A percentile compares a stretch with the other conserved stretches of the same genome.
Conservation (phyloP, 1,284 basidiomycete genomes). For the Trichosporon asahii region DNA sequence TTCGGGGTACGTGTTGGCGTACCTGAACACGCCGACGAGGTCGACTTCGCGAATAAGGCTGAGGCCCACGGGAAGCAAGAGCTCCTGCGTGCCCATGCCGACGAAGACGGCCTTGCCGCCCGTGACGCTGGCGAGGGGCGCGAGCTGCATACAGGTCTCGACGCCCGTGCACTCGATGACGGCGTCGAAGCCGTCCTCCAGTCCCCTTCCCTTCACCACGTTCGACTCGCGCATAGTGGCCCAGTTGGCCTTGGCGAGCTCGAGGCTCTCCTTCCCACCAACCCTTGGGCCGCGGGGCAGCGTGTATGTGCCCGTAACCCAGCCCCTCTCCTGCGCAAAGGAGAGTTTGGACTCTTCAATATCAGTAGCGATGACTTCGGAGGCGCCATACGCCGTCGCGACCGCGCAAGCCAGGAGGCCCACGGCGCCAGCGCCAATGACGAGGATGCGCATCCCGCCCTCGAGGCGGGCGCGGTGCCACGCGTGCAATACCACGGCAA, state of each 20-base stretch:
- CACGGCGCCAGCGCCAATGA: slow-evolving; percentile 88
- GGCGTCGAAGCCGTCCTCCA: slow-evolving; percentile 78
- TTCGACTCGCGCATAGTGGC: slow-evolving; percentile 44
- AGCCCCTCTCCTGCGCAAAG: slow-evolving; percentile 69
- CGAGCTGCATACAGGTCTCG: slow-evolving; percentile 82
- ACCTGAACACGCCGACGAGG: slow-evolving; percentile 80
- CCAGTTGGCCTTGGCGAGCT: slow-evolving; percentile 63
- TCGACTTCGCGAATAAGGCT: slow-evolving; percentile 88
- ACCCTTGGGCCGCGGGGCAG: slow-evolving; percentile 63
- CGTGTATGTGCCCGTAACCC: slow-evolving; percentile 69
- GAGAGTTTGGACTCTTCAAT: slow-evolving; percentile 75
- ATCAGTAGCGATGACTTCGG: slow-evolving; percentile 72
- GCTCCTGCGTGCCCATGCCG: slow-evolving; percentile 87
- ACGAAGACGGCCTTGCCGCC: slow-evolving; percentile 88
- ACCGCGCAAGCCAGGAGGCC: slow-evolving; percentile 81
- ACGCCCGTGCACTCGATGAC: slow-evolving; percentile 91
- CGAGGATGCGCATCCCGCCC: slow-evolving; percentile 67
- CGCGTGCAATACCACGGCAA: slow-evolving; percentile 84
- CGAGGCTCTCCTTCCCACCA: slow-evolving; percentile 62
- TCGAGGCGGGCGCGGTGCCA: slow-evolving; percentile 64
- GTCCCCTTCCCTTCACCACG: slow-evolving; percentile 44
- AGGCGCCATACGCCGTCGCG: slow-evolving; percentile 67
- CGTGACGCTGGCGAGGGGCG: slow-evolving; percentile 51
- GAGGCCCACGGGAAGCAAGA: slow-evolving; percentile 73
- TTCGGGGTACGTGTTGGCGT: slow-evolving; percentile 74